Evolutionary conservation across 164 flowering plant genomes (phyloP), one percentile per base, ranked within the genome.

Genomic region (Paratinospora sagittata): DNA sequence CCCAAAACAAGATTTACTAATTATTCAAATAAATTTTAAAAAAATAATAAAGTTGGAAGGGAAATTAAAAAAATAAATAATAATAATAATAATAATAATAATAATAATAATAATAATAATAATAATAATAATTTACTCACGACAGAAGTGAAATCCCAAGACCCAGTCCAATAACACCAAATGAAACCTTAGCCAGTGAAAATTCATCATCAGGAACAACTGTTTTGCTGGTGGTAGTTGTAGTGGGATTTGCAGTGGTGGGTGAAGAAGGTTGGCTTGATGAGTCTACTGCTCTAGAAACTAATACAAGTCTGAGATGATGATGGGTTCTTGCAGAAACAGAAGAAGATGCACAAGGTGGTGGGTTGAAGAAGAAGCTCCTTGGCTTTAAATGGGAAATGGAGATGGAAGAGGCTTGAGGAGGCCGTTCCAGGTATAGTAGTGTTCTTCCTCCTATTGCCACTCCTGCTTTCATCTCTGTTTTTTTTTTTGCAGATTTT

Each of bases 91-190:
- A n/a, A n/a, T n/a, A n/a, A n/a, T n/a, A n/a, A n/a, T n/a, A n/a
- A n/a, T n/a, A n/a, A n/a, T n/a, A n/a, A n/a, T n/a, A n/a, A n/a
- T n/a, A n/a, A n/a, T n/a, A n/a, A n/a, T n/a, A n/a, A n/a, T n/a
- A n/a, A n/a, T n/a, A n/a, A n/a, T n/a, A n/a, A n/a, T n/a, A 11
- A 16, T 68, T 34, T 41, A 82, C 95, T 88, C 71, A 95, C 98
- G 88, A 82, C 27, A 95, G 89, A 64, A 95, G 90, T 63, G 96
- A 70, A 70, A 88, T 65, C 45, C 98, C 98, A 75, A 85, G 72
- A 58, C 87, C 85, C 13, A 95, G 82, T 63, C 98, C 98, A 80
- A 94, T 84, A 62, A 89, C 93, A 77, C 98, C 98, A 83, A 94
- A 92, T 2, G 98, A 92, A 63, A 92, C 87, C 98, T 89, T 89